Percentiles rank a stretch among this genome's conserved stretches.
These are phyloP conservation scores for Nakataea oryzae DNA, from an alignment of 2,329 filamentous ascomycete genomes.

Conservation along the genomic window DNA sequence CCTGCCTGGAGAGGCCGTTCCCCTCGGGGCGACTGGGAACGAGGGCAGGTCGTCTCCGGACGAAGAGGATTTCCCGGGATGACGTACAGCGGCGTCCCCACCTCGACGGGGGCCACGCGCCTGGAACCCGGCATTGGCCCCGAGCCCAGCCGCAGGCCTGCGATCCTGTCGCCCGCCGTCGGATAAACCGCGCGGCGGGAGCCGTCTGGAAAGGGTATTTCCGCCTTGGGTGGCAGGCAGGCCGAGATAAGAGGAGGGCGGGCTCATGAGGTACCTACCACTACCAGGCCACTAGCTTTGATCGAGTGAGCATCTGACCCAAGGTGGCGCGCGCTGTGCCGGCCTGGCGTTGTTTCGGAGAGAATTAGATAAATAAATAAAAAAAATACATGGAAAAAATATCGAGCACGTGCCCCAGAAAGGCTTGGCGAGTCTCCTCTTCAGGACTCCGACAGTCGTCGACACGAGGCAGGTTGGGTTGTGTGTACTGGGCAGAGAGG, in stretches of 20 bases:
- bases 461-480: no score
- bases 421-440: background rate
- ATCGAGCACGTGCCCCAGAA: background rate
- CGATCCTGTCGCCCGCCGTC: background rate
- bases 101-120: background rate
- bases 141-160: background rate
- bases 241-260: no score
- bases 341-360: no score
- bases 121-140: background rate
- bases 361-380: background rate
- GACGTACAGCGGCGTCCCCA: background rate
- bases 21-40: constrained; percentile 10
- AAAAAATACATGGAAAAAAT: background rate
- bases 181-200: background rate
- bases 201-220: background rate
- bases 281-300: no score
- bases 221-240: background rate
- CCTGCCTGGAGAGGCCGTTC: background rate
- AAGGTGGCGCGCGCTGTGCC: background rate
- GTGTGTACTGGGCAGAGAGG: background rate
- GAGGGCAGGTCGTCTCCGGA: background rate
- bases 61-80: constrained; percentile 16
- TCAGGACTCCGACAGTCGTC: no score
- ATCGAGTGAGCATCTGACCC: background rate
- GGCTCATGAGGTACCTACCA: no score